These are phyloP conservation scores for Magnaporthales sp. DNA, from an alignment of 2,329 filamentous ascomycete species.

Conservation along the genomic window DNA sequence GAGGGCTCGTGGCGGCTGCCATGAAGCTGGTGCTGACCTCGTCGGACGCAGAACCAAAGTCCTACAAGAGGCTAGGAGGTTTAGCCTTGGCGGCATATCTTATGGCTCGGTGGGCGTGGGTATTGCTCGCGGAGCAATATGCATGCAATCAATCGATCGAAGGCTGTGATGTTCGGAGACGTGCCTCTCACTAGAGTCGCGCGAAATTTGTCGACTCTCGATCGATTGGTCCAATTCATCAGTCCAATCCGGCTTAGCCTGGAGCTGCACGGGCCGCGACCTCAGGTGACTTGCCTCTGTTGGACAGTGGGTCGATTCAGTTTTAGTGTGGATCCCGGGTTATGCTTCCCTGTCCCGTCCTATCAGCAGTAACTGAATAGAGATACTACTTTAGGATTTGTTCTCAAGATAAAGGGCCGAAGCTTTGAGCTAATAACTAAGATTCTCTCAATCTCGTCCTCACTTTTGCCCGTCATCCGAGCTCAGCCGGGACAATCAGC, in stretches of 20 bases:
- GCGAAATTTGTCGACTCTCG: not conserved
- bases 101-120: slow-evolving; percentile 7
- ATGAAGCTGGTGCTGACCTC: slow-evolving; percentile 16
- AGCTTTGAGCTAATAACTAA: not conserved
- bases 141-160: not conserved
- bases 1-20: slow-evolving; percentile 6
- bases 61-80: slow-evolving; percentile 34
- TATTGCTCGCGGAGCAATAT: slow-evolving; percentile 2
- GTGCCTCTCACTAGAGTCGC: not conserved
- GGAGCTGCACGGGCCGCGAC: not conserved
- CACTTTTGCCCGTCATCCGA: not conserved
- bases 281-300: not conserved
- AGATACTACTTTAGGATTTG: too few relatives aligned
- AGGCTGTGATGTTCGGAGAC: not conserved
- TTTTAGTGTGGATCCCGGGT: not conserved
- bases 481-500: not conserved
- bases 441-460: not conserved
- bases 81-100: slow-evolving; percentile 47
- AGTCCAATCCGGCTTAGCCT: not conserved
- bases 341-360: not conserved
- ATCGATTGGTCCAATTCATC: not conserved
- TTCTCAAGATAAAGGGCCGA: not conserved
- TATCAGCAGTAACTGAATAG: too few relatives aligned
- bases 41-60: slow-evolving; percentile 29
- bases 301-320: not conserved